A percentile compares a stretch with the other conserved stretches of the same genome.
phyloP scores from a whole-genome alignment of 345 rosid species.

The Eutrema yunnanense region DNA sequence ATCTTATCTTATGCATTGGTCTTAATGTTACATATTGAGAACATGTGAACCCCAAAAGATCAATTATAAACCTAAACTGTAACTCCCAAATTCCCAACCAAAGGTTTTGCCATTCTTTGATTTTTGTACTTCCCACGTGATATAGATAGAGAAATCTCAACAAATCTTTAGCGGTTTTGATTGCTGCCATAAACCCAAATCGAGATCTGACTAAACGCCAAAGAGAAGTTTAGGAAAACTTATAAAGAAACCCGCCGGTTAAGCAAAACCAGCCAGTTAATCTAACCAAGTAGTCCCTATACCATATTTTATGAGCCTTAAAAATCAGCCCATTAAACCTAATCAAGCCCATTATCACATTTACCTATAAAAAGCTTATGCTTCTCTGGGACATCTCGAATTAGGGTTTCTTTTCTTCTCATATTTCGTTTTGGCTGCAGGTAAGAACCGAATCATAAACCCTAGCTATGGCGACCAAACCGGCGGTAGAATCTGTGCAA shows the following conservation, averaged over 20 bases:
- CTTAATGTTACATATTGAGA: too few species aligned
- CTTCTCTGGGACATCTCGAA: background rate
- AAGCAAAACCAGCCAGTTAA: background rate
- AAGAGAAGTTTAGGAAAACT: too few species aligned
- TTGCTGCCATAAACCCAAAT: too few species aligned
- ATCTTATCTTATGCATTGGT: background rate
- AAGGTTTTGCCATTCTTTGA: too few species aligned
- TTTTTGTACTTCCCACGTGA: too few species aligned
- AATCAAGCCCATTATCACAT: background rate
- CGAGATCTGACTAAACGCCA: too few species aligned
- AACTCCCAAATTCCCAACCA: background rate
- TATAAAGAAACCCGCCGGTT: background rate
- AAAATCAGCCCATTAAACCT: background rate
- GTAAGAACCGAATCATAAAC: background rate
- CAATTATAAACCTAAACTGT: background rate
- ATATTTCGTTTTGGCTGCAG: conserved; percentile 13
- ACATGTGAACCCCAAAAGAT: too few species aligned
- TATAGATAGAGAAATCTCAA: too few species aligned
- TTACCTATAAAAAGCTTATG: background rate
- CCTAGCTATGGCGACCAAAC: conserved; percentile 39
- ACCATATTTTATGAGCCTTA: background rate
- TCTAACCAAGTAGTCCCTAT: background rate
- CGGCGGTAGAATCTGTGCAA: conserved; percentile 48
- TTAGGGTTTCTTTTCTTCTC: conserved; percentile 16
- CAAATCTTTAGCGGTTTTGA: too few species aligned